Conservation (phyloP, 2,329 filamentous ascomycete genomes). For the Fusarium graminum region DNA sequence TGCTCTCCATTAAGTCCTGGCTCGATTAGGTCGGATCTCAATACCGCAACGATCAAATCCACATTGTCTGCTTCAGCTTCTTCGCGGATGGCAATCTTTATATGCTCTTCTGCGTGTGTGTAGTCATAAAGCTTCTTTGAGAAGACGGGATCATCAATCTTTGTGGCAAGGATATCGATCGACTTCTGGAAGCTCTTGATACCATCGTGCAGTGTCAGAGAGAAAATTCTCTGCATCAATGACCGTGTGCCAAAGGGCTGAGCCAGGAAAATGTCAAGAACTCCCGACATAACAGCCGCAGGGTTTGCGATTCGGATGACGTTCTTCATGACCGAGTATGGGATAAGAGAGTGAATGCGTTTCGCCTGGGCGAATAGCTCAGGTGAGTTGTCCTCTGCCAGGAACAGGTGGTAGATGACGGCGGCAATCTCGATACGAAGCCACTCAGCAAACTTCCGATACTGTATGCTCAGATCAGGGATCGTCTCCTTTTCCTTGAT, state of each 20-base stretch:
- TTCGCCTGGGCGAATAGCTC: constrained; percentile 95
- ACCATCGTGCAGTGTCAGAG: constrained; percentile 89
- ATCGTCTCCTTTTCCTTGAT: constrained; percentile 92
- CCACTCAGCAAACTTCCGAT: constrained; percentile 99
- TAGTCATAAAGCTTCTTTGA: constrained; percentile 86
- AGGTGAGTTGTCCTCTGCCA: constrained; percentile 97
- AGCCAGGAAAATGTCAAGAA: constrained; percentile 94
- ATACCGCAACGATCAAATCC: constrained; percentile 86
- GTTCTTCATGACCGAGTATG: constrained; percentile 94
- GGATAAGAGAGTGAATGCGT: constrained; percentile 93
- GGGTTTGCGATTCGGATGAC: constrained; percentile 97
- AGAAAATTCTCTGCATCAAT: constrained; percentile 93
- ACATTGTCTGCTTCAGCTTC: constrained; percentile 81
- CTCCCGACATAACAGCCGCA: constrained; percentile 94
- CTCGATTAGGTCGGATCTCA: constrained; percentile 81
- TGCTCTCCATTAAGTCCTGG: constrained; percentile 80
- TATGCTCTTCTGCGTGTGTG: constrained; percentile 77
- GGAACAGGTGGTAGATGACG: constrained; percentile 95
- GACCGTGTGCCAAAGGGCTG: constrained; percentile 94
- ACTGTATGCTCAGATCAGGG: constrained; percentile 89
- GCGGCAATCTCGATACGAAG: constrained; percentile 96
- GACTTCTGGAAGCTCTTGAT: constrained; percentile 88
- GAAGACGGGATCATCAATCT: constrained; percentile 85
- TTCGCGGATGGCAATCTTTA: constrained; percentile 79
- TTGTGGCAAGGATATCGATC: constrained; percentile 80